Base-by-base conservation (phyloP, 768 basidiomycete species). In the Leccinellum albellum region DNA sequence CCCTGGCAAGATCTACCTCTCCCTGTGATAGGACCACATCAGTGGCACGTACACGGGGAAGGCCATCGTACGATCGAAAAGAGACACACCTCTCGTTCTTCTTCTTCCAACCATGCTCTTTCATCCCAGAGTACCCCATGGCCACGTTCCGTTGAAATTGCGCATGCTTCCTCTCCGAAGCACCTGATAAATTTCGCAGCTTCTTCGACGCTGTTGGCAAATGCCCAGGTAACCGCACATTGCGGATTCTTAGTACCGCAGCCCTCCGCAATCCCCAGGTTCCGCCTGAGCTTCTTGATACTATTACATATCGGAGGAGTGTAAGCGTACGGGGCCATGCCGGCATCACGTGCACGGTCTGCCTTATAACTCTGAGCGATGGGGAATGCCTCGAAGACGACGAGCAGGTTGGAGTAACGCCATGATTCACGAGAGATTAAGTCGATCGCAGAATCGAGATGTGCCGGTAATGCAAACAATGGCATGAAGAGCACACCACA, bases 331-430 rank as follows among this genome's bases (percentile, higher is more conserved):
- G 61, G 70, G 0, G 21, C 21, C 4, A 47, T 49, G 52, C 58
- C 58, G 6, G 31, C n/a, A 10, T 48, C 57, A 51, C 59, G 51
- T n/a, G 50, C 53, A 51, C 26, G 54, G 21, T 55, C 56, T 17
- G 24, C 50, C 46, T 60, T 65, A 69, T 59, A 73, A 74, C 28
- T 67, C 78, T 76, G 54, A 4, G 76, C 73, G 15, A 76, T 75
- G 5, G 85, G 82, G 60, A 85, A 89, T 4, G 82, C 87, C 63
- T 88, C 88, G 53, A 92, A 82, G 13, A 92, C 56, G 35, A 91
- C 64, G 2, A 87, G 74, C 3, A 91, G 53, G 26, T 73, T 70
- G 9, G 66, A 62, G 66, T 80, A 91, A 23, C 76, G 73, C 86
- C 86, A 88, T n/a, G 90, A 88, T 55, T 82, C 76, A 21, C 71